These are phyloP conservation scores for Areca catechu DNA, from an alignment of 176 grass and related monocot genomes.

Conservation along the genomic window DNA sequence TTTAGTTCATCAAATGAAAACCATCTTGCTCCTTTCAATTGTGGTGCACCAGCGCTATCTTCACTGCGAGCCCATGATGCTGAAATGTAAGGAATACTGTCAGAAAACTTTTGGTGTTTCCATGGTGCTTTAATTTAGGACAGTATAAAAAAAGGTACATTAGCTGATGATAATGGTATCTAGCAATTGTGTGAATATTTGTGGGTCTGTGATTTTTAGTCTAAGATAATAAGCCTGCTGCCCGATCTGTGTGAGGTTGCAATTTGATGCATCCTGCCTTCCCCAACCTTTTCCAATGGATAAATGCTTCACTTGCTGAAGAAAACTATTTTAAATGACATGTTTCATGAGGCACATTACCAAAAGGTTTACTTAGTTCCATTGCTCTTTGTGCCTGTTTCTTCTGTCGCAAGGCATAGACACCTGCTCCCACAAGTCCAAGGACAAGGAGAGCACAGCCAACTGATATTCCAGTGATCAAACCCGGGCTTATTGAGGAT, in stretches of 20 bases:
- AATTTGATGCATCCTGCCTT: neutral
- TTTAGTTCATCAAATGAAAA: slow-evolving; percentile 58
- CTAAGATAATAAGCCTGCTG: too few species aligned
- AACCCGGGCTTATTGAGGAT: slow-evolving; percentile 16
- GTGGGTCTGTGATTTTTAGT: too few species aligned
- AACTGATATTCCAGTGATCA: slow-evolving; percentile 32
- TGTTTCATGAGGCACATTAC: slow-evolving; percentile 19
- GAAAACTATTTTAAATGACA: slow-evolving; percentile 1
- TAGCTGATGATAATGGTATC: too few species aligned
- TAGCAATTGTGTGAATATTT: too few species aligned
- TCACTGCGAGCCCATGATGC: slow-evolving; percentile 47
- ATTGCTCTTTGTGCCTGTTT: slow-evolving; percentile 37
- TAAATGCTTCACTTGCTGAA: neutral
- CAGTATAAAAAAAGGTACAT: too few species aligned
- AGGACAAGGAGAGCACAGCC: slow-evolving; percentile 17
- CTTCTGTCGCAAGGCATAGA: slow-evolving; percentile 36
- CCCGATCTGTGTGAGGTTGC: too few species aligned
- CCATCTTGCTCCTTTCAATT: slow-evolving; percentile 49
- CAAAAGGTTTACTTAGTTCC: slow-evolving; percentile 38
- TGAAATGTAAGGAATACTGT: slow-evolving; percentile 20
- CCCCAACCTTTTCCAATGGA: neutral
- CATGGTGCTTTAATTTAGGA: too few species aligned
- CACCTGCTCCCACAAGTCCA: slow-evolving; percentile 22
- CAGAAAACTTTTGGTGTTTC: neutral
- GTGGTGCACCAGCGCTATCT: slow-evolving; percentile 37